phyloP scores from a whole-genome alignment of 139 green algal species.

The Chlorella sp. region DNA sequence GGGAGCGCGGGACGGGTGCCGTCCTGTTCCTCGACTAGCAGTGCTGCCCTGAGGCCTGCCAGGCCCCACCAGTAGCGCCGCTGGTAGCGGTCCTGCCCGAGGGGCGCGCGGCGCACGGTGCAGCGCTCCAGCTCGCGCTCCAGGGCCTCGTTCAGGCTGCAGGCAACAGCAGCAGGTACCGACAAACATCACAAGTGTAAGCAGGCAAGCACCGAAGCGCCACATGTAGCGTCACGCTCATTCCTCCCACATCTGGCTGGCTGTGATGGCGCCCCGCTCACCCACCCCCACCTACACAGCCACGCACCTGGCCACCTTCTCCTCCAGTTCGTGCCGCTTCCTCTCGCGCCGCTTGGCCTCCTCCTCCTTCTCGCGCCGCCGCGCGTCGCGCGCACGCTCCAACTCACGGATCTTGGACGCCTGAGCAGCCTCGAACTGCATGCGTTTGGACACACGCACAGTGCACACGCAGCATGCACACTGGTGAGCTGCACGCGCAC shows the following conservation, averaged over 20 bases:
- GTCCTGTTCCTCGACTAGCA: constrained; percentile 33
- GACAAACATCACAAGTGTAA: too few species aligned
- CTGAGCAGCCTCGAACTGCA: not conserved
- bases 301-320: constrained; percentile 15
- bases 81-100: constrained; percentile 57
- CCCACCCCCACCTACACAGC: not conserved
- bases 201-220: too few species aligned
- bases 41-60: constrained; percentile 17
- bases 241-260: too few species aligned
- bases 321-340: constrained; percentile 21
- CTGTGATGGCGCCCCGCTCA: not conserved
- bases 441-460: too few species aligned
- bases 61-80: constrained; percentile 56
- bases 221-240: too few species aligned
- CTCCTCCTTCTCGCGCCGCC: constrained; percentile 5
- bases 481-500: too few species aligned
- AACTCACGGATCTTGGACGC: constrained; percentile 18
- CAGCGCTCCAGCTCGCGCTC: constrained; percentile 32
- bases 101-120: constrained; percentile 34
- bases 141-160: constrained; percentile 35
- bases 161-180: not conserved
- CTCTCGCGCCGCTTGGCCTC: constrained; percentile 6
- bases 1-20: constrained; percentile 4
- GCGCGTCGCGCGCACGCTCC: constrained; percentile 16
- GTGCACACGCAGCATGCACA: too few species aligned